phyloP scores from a whole-genome alignment of 345 rosid genomes.

The Murraya koenigii region DNA sequence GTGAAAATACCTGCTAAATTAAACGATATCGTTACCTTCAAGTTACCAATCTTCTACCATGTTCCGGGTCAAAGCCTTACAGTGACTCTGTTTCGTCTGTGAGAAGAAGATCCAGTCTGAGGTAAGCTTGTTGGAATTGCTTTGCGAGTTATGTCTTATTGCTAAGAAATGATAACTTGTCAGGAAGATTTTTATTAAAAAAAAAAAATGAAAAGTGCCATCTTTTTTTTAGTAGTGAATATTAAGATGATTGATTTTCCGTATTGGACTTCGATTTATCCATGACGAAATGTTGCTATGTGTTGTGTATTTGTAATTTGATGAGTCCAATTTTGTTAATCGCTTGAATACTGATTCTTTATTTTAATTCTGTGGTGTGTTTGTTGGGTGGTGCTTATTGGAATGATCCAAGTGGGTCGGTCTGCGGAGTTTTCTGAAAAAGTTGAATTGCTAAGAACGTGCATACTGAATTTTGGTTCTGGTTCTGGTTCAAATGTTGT shows the following conservation, averaged over 20 bases:
- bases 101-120: not conserved
- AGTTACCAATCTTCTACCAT: not conserved
- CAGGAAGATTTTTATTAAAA: not conserved
- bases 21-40: not conserved
- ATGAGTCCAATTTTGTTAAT: slow-evolving; percentile 7
- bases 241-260: not conserved
- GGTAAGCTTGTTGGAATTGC: slow-evolving; percentile 4
- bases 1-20: not conserved
- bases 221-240: not conserved
- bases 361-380: not conserved
- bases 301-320: not conserved
- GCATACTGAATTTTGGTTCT: not conserved
- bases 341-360: slow-evolving; percentile 6
- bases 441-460: slow-evolving; percentile 8
- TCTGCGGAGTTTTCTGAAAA: not conserved
- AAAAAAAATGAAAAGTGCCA: not conserved
- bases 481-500: slow-evolving; percentile 23
- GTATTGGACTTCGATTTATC: not conserved
- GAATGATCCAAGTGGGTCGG: slow-evolving; percentile 1
- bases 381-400: not conserved
- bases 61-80: not conserved
- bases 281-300: not conserved
- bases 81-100: not conserved
- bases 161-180: not conserved
- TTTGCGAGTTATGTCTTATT: not conserved